phyloP scores from a whole-genome alignment of 2,329 filamentous ascomycete genomes.

The Magnaporthales sp. region DNA sequence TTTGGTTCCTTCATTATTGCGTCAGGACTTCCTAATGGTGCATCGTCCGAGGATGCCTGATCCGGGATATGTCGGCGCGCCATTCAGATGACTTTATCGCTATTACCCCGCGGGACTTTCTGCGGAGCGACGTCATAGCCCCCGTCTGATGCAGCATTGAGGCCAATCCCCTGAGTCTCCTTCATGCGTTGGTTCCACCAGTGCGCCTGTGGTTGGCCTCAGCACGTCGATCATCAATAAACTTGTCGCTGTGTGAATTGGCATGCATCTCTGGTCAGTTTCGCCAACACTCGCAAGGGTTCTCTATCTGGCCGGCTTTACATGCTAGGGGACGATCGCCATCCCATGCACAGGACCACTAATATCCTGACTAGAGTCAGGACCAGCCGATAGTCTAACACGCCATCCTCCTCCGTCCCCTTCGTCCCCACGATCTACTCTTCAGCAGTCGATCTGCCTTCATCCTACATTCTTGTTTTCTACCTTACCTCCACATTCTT shows the following conservation, averaged over 20 bases:
- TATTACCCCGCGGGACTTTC: conserved; percentile 12
- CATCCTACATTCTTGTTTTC: not conserved
- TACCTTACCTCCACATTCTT: not conserved
- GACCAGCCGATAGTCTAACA: not conserved
- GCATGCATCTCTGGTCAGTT: not conserved
- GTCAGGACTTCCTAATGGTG: not conserved
- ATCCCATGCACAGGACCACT: not conserved
- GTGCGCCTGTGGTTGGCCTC: not conserved
- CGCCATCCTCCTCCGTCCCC: not conserved
- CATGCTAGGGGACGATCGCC: not conserved
- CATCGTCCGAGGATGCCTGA: not conserved
- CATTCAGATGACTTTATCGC: conserved; percentile 11
- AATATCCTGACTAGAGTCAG: not conserved
- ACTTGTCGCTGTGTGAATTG: not conserved
- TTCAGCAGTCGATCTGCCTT: not conserved
- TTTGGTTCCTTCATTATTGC: not conserved
- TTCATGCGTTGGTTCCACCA: not conserved
- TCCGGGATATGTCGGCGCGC: conserved; percentile 5
- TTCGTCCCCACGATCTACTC: not conserved
- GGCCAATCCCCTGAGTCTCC: not conserved
- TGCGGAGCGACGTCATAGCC: conserved; percentile 2
- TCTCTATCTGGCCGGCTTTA: not conserved
- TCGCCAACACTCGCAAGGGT: not conserved
- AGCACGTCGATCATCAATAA: not conserved
- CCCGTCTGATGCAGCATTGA: not conserved